phyloP scores from a whole-genome alignment of 768 basidiomycete genomes.

The Amyloporia xantha region DNA sequence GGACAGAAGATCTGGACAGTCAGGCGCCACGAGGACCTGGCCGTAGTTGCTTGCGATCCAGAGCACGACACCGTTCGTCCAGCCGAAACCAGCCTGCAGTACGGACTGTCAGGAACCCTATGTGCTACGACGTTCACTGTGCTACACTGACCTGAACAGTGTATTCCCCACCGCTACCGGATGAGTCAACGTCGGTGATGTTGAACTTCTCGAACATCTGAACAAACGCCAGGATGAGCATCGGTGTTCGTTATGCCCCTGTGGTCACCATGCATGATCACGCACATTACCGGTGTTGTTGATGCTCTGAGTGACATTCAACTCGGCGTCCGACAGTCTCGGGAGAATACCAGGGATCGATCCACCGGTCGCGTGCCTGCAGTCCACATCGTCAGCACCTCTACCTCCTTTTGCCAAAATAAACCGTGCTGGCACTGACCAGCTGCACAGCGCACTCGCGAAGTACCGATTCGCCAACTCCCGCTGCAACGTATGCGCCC shows the following conservation, averaged over 20 bases:
- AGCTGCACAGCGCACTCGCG: constrained; percentile 80
- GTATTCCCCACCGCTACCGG: constrained; percentile 82
- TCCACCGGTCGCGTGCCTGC: constrained; percentile 83
- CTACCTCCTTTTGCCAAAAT: neutral
- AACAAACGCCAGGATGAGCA: neutral
- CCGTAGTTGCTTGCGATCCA: constrained; percentile 72
- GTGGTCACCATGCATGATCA: constrained; percentile 10
- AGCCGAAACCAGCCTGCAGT: constrained; percentile 80
- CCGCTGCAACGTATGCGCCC: constrained; percentile 54
- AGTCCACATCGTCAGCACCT: neutral
- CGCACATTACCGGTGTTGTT: constrained; percentile 71
- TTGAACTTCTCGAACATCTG: constrained; percentile 93
- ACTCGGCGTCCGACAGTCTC: constrained; percentile 58
- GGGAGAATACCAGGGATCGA: constrained; percentile 65
- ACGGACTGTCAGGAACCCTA: too few species aligned
- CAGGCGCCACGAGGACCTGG: constrained; percentile 46
- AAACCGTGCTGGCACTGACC: constrained; percentile 41
- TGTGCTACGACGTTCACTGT: too few species aligned
- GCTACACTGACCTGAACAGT: constrained; percentile 56
- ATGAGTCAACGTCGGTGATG: constrained; percentile 65
- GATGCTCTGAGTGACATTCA: constrained; percentile 61
- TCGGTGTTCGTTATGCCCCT: neutral
- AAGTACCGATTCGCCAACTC: constrained; percentile 84
- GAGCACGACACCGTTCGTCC: constrained; percentile 80
- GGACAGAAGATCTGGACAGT: constrained; percentile 47